A percentile compares a stretch with the other conserved stretches of the same genome.
These are phyloP conservation scores for Penicillium soppii DNA, from an alignment of 495 filamentous ascomycete genomes.

Conservation along the genomic window DNA sequence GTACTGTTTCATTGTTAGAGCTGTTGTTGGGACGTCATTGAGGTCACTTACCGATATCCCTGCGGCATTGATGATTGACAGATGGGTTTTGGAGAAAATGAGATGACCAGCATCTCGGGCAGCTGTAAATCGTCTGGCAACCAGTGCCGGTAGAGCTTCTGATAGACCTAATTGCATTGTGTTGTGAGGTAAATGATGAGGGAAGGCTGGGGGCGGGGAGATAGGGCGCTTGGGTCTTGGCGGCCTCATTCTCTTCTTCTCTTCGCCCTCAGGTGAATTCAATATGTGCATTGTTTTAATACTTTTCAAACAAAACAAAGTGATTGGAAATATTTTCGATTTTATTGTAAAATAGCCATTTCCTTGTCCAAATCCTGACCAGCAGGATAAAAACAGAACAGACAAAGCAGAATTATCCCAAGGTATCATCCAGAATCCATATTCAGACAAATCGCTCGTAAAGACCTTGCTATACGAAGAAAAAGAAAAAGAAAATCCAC, in stretches of 20 bases:
- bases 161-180: slow-evolving; percentile 42
- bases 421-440: slow-evolving; percentile 26
- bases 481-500: slow-evolving; percentile 14
- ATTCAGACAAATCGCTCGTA: slow-evolving; percentile 20
- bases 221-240: slow-evolving; percentile 10
- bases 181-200: slow-evolving; percentile 15
- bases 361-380: background rate
- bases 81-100: slow-evolving; percentile 59
- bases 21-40: background rate
- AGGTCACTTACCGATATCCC: slow-evolving; percentile 51
- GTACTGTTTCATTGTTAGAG: slow-evolving; percentile 47
- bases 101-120: slow-evolving; percentile 56
- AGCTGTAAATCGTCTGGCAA: slow-evolving; percentile 51
- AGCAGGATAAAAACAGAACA: slow-evolving; percentile 1
- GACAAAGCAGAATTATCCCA: slow-evolving; percentile 14
- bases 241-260: background rate
- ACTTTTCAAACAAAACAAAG: too few relatives aligned
- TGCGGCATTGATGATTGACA: slow-evolving; percentile 50
- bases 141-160: slow-evolving; percentile 51
- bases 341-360: too few relatives aligned
- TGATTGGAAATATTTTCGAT: too few relatives aligned
- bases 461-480: slow-evolving; percentile 27
- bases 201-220: slow-evolving; percentile 5
- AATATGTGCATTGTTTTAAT: too few relatives aligned
- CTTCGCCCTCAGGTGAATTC: too few relatives aligned